Conservation (phyloP, 2,329 filamentous ascomycete genomes). For the Gaeumannomyces tritici region DNA sequence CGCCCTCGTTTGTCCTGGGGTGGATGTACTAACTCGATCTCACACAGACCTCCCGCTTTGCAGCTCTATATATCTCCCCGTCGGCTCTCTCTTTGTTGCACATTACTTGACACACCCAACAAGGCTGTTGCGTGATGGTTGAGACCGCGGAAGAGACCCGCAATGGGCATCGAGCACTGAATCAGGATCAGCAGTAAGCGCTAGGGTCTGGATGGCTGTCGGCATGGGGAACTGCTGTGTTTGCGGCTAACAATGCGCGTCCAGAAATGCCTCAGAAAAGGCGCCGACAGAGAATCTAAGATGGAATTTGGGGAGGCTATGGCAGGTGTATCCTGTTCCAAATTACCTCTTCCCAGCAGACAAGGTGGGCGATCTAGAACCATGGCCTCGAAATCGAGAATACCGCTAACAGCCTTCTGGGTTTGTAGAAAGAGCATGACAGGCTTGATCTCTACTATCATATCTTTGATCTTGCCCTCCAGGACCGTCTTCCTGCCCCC, state of each 20-base stretch:
- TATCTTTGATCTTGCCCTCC: background rate
- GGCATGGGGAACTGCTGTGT: background rate
- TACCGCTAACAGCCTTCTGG: background rate
- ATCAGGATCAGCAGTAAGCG: background rate
- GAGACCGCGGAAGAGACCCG: background rate
- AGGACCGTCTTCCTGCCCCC: background rate
- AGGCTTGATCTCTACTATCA: background rate
- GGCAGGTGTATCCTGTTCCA: background rate
- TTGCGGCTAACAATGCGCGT: background rate
- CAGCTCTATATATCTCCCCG: background rate
- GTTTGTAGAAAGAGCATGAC: background rate
- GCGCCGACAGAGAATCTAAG: background rate
- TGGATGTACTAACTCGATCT: background rate
- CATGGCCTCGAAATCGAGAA: background rate
- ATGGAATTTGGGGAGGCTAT: background rate
- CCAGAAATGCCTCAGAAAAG: background rate
- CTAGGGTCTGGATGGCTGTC: background rate
- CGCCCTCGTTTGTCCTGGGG: too few relatives aligned
- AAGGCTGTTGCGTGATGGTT: background rate
- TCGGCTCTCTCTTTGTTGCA: background rate
- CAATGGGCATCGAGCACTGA: background rate
- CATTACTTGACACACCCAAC: background rate
- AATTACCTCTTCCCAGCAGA: conserved; percentile 1
- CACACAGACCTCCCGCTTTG: background rate
- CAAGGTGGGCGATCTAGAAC: background rate